Base-by-base conservation (phyloP, 2,329 filamentous ascomycete species). In the Dothiorella sarmentorum region DNA sequence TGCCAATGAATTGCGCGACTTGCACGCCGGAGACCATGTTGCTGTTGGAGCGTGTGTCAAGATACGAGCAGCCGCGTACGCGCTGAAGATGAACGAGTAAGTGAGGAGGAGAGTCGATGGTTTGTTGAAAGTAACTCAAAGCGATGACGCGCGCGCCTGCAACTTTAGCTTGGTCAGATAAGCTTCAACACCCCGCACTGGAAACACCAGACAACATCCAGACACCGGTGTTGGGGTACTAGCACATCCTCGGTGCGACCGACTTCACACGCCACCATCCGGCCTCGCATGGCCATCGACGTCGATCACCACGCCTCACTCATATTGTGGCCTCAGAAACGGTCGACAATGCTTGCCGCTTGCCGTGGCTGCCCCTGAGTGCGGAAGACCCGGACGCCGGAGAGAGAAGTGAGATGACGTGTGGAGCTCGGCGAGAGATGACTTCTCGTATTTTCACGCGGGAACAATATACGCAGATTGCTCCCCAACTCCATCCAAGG, bases 1-100 rank as follows among this genome's bases (percentile, higher is more conserved):
- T 58, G 55, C 55, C 55, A 22, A 58, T 43, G 31, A 38, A 20
- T 24, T 58, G 55, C 10, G 43, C 55, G 17, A 40, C 33, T 24
- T 27, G 43, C 20, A 58, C 22, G 7, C 55, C 42, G 31, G 43
- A 38, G 24, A 33, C 26, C 24, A 24, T 57, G n/a, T 20, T 57
- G n/a, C n/a, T n/a, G n/a, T n/a, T n/a, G n/a, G n/a, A n/a, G n/a
- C n/a, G 5, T 27, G 40, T 35, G 17, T 27, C 47, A 31, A 10
- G 9, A 40, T 29, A 29, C 49, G 33, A 40, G 33, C 22, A 22
- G 44, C 17, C 31, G 47, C 31, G 27, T n/a, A 24, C 22, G 44
- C 10, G 11, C 5, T 10, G 11, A 33, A 26, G 33, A 15, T 2
- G 47, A n/a, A 29, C 29, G 29, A n/a, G 45, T 37, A 24, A 24